A percentile compares a stretch with the other conserved stretches of the same genome.
phyloP scores from a whole-genome alignment of 2,329 filamentous ascomycete genomes.

The Domatiomyces globalis region DNA sequence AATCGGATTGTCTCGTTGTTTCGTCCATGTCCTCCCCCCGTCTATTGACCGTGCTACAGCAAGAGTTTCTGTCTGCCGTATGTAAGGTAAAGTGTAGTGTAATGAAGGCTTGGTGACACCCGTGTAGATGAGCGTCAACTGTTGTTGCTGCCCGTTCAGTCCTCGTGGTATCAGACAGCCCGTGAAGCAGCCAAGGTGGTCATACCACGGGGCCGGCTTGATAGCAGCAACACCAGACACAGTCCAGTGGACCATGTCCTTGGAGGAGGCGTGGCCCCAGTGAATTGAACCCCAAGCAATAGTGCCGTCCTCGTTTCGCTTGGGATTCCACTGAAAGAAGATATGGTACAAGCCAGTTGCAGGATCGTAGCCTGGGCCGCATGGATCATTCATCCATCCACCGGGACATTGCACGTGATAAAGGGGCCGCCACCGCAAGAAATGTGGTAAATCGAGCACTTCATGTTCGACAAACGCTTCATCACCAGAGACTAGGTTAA shows the following conservation, averaged over 20 bases:
- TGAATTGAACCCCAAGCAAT: slow-evolving; percentile 32
- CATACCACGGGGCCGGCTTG: slow-evolving; percentile 25
- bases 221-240: slow-evolving; percentile 20
- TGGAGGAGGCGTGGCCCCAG: slow-evolving; percentile 29
- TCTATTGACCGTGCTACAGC: slow-evolving; percentile 27
- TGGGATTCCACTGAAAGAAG: slow-evolving; percentile 32
- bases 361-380: slow-evolving; percentile 28
- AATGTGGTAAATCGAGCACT: slow-evolving; percentile 3
- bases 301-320: slow-evolving; percentile 29
- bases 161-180: slow-evolving; percentile 25
- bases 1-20: slow-evolving; percentile 26
- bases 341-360: slow-evolving; percentile 28
- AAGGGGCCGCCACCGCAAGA: slow-evolving; percentile 19
- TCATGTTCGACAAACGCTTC: neutral
- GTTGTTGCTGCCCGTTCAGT: slow-evolving; percentile 16
- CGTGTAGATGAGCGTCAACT: slow-evolving; percentile 28
- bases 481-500: neutral
- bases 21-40: slow-evolving; percentile 26
- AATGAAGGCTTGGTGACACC: slow-evolving; percentile 28
- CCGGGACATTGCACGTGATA: slow-evolving; percentile 26
- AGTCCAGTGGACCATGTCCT: slow-evolving; percentile 28
- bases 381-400: slow-evolving; percentile 34
- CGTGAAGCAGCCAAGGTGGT: slow-evolving; percentile 29
- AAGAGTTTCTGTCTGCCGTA: slow-evolving; percentile 25
- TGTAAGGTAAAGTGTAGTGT: slow-evolving; percentile 28